Evolutionary conservation across 176 grass and related monocot species (phyloP).

Genomic region (Pharus latifolius): DNA sequence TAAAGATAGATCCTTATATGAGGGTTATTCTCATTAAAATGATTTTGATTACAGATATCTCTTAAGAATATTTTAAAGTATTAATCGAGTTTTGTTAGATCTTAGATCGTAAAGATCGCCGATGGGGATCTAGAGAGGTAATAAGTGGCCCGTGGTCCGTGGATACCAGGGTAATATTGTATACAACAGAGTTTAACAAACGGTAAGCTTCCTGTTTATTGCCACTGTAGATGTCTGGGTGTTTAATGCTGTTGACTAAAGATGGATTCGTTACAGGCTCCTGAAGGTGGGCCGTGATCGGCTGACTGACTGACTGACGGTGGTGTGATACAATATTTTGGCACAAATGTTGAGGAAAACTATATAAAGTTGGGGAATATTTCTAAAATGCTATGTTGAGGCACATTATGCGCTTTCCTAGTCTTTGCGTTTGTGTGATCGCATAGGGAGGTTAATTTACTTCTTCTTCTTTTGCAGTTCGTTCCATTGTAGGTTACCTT

Average conservation of each 20-base stretch:
- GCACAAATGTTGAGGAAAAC: background rate
- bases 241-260: constrained; percentile 30
- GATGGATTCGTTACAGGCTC: background rate
- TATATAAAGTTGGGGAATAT: no score
- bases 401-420: background rate
- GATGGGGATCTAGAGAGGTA: background rate
- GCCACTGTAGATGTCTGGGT: background rate
- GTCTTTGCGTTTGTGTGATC: background rate
- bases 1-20: no score
- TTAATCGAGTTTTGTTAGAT: background rate
- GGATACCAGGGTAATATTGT: background rate
- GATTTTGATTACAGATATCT: no score
- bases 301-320: background rate
- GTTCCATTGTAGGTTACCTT: no score
- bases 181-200: background rate
- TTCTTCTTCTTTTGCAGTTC: no score
- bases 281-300: background rate
- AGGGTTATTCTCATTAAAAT: no score
- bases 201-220: constrained; percentile 1
- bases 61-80: background rate
- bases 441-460: no score
- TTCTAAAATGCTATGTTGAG: no score
- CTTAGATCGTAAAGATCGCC: background rate
- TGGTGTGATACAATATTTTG: background rate
- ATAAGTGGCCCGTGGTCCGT: background rate